Conservation (phyloP, 352 stramenopile species). For the Globisporangium heterothallicum region DNA sequence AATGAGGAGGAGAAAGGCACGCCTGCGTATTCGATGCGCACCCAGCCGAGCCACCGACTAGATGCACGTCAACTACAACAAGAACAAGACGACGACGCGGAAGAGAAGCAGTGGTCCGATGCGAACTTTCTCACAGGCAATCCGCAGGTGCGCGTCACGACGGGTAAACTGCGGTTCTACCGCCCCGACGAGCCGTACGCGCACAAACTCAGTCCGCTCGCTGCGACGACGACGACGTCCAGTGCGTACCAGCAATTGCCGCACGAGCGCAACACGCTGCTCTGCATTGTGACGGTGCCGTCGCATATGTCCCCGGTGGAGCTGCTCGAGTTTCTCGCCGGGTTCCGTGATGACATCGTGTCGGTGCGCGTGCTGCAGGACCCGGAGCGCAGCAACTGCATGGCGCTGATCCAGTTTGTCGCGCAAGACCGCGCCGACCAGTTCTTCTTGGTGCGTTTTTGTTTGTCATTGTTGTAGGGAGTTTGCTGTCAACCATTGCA, state of each 20-base stretch:
- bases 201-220: conserved; percentile 5
- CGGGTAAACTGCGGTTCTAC: conserved; percentile 80
- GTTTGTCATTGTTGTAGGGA: not conserved
- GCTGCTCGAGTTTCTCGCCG: conserved; percentile 76
- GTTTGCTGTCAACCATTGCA: too few species aligned
- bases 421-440: conserved; percentile 74
- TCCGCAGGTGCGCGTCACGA: conserved; percentile 69
- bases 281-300: conserved; percentile 81
- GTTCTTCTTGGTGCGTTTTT: conserved; percentile 51
- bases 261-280: conserved; percentile 61
- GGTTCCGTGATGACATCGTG: conserved; percentile 67
- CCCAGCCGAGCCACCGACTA: conserved; percentile 14
- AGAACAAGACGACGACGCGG: not conserved
- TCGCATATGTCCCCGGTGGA: conserved; percentile 83
- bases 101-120: conserved; percentile 24
- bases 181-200: conserved; percentile 56
- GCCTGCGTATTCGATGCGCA: conserved; percentile 5
- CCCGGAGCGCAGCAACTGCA: conserved; percentile 75
- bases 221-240: conserved; percentile 7
- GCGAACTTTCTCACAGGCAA: conserved; percentile 73
- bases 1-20: conserved; percentile 36
- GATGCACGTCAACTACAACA: conserved; percentile 8
- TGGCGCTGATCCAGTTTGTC: conserved; percentile 81
- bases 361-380: conserved; percentile 81
- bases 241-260: conserved; percentile 36